phyloP scores from a whole-genome alignment of 345 rosid genomes.

The Mercurialis annua region DNA sequence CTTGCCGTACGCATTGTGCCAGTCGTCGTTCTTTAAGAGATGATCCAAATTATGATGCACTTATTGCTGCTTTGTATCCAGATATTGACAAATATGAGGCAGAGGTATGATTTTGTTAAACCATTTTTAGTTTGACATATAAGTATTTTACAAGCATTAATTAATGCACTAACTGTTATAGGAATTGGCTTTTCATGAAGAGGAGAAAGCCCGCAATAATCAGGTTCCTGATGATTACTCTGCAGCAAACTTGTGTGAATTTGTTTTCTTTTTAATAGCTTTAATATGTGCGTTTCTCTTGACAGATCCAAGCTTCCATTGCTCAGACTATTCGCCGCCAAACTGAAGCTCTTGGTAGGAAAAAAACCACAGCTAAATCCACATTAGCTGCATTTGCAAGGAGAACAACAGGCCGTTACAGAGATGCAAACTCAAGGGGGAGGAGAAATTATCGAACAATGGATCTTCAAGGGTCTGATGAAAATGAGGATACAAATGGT shows the following conservation, averaged over 20 bases:
- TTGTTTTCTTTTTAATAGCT: neutral
- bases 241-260: neutral
- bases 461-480: slow-evolving; percentile 44
- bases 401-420: slow-evolving; percentile 31
- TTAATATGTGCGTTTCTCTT: slow-evolving; percentile 14
- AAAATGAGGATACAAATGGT: slow-evolving; percentile 39
- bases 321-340: slow-evolving; percentile 43
- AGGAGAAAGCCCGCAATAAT: slow-evolving; percentile 47
- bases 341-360: slow-evolving; percentile 44
- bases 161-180: slow-evolving; percentile 18
- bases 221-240: slow-evolving; percentile 26
- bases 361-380: slow-evolving; percentile 28
- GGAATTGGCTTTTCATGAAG: slow-evolving; percentile 58
- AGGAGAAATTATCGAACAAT: slow-evolving; percentile 32
- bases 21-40: slow-evolving; percentile 83
- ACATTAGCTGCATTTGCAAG: slow-evolving; percentile 29
- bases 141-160: slow-evolving; percentile 1
- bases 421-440: slow-evolving; percentile 33
- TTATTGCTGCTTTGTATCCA: slow-evolving; percentile 66
- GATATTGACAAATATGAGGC: slow-evolving; percentile 64
- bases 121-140: slow-evolving; percentile 10
- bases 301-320: slow-evolving; percentile 53
- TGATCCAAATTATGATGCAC: slow-evolving; percentile 73
- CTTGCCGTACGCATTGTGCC: slow-evolving; percentile 81
- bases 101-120: slow-evolving; percentile 44